A percentile compares a stretch with the other conserved stretches of the same genome.
Conservation (phyloP, 352 stramenopile species). For the Phytophthora citrophthora region DNA sequence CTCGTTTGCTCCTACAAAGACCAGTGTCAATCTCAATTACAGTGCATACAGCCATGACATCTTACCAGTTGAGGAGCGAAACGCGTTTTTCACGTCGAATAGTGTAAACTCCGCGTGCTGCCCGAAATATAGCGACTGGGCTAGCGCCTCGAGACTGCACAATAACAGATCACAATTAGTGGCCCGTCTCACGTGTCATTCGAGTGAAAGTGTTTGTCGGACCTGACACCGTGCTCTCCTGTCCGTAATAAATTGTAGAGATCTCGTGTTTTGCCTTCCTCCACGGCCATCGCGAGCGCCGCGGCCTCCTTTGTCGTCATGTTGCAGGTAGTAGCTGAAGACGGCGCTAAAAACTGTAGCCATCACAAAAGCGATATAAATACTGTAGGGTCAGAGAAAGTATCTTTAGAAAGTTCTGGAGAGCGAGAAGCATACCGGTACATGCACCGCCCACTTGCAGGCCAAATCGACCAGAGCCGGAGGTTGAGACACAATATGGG, state of each 20-base stretch:
- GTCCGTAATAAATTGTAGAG: conserved; percentile 62
- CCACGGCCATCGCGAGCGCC: conserved; percentile 23
- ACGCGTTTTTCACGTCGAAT: conserved; percentile 71
- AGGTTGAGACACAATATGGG: conserved; percentile 13
- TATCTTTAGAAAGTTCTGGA: conserved; percentile 27
- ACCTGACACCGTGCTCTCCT: conserved; percentile 62
- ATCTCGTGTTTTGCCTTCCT: conserved; percentile 50
- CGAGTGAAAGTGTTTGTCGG: not conserved
- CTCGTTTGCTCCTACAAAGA: conserved; percentile 43
- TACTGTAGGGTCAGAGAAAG: conserved; percentile 21
- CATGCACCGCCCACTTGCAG: not conserved
- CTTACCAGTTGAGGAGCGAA: conserved; percentile 57
- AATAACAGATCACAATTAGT: not conserved
- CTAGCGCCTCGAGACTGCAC: conserved; percentile 48
- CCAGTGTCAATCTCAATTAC: conserved; percentile 1
- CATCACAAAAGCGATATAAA: conserved; percentile 29
- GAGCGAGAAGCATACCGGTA: not conserved
- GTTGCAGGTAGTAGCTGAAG: not conserved
- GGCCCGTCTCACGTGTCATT: conserved; percentile 12
- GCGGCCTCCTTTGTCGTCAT: conserved; percentile 24
- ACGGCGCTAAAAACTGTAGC: conserved; percentile 7
- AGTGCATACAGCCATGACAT: not conserved
- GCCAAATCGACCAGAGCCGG: not conserved
- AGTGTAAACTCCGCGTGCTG: conserved; percentile 69
- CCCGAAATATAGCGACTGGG: conserved; percentile 63